A percentile compares a stretch with the other conserved stretches of the same genome.
phyloP scores from a whole-genome alignment of 129 eudicot genomes.

The Helianthus tuberosus region DNA sequence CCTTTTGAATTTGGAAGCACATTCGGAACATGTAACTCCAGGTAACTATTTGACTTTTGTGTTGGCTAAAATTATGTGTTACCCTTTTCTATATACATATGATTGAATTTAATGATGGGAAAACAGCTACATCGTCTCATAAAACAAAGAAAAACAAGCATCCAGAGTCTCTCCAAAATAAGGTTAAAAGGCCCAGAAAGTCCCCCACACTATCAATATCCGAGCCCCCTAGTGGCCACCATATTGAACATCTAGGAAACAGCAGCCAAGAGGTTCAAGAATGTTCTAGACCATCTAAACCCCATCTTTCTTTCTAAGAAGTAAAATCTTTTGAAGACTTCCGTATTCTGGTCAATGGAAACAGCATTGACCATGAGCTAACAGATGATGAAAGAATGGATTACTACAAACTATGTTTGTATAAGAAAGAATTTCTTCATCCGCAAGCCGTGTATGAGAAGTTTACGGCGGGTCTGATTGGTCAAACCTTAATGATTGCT shows the following conservation, averaged over 20 bases:
- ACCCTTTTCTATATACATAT: not conserved
- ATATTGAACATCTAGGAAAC: slow-evolving; percentile 24
- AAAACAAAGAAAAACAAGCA: slow-evolving; percentile 40
- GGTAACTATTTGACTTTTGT: not conserved
- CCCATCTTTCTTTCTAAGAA: slow-evolving; percentile 34
- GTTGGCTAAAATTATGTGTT: not conserved
- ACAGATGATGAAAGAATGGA: slow-evolving; percentile 41
- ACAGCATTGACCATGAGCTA: slow-evolving; percentile 59
- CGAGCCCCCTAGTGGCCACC: not conserved
- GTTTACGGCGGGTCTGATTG: slow-evolving; percentile 59
- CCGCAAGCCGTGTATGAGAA: slow-evolving; percentile 49
- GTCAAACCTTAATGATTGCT: slow-evolving; percentile 57
- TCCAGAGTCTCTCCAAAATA: slow-evolving; percentile 14
- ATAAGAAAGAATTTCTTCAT: slow-evolving; percentile 55
- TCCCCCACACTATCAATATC: not conserved
- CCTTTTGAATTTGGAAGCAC: slow-evolving; percentile 56
- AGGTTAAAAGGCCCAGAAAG: slow-evolving; percentile 36
- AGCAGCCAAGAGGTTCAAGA: not conserved
- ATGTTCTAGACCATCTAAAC: slow-evolving; percentile 20
- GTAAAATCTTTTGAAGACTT: slow-evolving; percentile 59
- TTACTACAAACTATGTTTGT: slow-evolving; percentile 63
- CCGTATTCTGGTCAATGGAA: slow-evolving; percentile 46
- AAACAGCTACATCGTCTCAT: not conserved
- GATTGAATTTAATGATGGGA: not conserved
- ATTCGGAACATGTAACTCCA: slow-evolving; percentile 14